A percentile compares a stretch with the other conserved stretches of the same genome.
These are phyloP conservation scores for Fraxinus angustifolia DNA, from an alignment of 305 asterid species.

Conservation along the genomic window DNA sequence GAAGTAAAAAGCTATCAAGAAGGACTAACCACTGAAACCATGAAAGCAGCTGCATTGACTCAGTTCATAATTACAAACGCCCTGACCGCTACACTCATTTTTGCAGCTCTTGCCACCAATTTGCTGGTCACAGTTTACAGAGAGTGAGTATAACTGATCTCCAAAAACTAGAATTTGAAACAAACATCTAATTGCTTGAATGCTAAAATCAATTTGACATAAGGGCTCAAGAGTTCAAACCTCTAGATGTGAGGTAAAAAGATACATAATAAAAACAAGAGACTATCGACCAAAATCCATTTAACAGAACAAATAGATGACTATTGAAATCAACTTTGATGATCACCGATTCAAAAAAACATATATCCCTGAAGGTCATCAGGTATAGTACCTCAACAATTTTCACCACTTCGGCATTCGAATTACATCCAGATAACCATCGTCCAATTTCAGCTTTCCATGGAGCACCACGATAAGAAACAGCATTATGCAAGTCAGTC, in stretches of 20 bases:
- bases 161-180: slow-evolving; percentile 10
- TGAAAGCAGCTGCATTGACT: slow-evolving; percentile 94
- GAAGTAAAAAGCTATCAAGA: not conserved
- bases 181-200: slow-evolving; percentile 1
- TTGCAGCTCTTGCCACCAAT: slow-evolving; percentile 81
- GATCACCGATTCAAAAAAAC: not conserved
- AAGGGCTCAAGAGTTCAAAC: not conserved
- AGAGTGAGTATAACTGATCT: slow-evolving; percentile 19
- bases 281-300: not conserved
- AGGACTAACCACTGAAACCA: slow-evolving; percentile 76
- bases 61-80: slow-evolving; percentile 75
- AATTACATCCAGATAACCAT: slow-evolving; percentile 81
- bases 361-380: not conserved
- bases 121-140: slow-evolving; percentile 45
- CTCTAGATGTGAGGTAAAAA: slow-evolving; percentile 4
- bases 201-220: not conserved
- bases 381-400: slow-evolving; percentile 59
- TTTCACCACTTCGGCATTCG: slow-evolving; percentile 37
- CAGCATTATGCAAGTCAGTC: slow-evolving; percentile 61
- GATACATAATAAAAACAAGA: not conserved
- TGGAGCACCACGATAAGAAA: slow-evolving; percentile 72
- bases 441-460: slow-evolving; percentile 87
- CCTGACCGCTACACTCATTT: slow-evolving; percentile 72
- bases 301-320: not conserved
- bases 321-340: not conserved